phyloP scores from a whole-genome alignment of 345 rosid genomes.

The Schrenkiella parvula region DNA sequence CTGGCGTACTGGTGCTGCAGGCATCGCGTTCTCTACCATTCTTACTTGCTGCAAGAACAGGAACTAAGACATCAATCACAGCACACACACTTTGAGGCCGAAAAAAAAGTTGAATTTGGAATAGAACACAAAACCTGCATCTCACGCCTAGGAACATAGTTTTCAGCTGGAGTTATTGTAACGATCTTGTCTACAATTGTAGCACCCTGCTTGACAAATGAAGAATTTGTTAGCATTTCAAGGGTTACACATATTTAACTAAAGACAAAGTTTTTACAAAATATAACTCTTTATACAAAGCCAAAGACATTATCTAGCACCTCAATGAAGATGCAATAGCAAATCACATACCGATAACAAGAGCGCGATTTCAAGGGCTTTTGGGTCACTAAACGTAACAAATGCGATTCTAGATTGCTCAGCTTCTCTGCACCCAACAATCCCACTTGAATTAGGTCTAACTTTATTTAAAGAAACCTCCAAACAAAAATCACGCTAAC shows the following conservation, averaged over 20 bases:
- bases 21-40: conserved; percentile 39
- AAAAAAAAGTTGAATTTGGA: background rate
- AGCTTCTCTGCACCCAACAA: conserved; percentile 49
- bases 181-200: conserved; percentile 86
- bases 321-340: background rate
- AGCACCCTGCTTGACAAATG: conserved; percentile 61
- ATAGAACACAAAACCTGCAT: conserved; percentile 39
- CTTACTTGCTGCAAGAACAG: conserved; percentile 55
- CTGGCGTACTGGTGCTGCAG: conserved; percentile 39
- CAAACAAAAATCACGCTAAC: background rate
- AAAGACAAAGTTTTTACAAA: background rate
- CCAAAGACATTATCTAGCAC: background rate
- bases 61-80: conserved; percentile 9
- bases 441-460: background rate
- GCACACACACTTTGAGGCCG: background rate
- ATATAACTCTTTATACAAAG: background rate
- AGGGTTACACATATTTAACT: background rate
- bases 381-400: conserved; percentile 83
- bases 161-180: conserved; percentile 55
- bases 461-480: background rate
- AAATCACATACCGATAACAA: conserved; percentile 52
- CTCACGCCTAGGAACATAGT: conserved; percentile 52
- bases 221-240: background rate
- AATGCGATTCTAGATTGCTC: conserved; percentile 53
- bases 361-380: conserved; percentile 89